These are phyloP conservation scores for Abortiporus biennis DNA, from an alignment of 1,284 basidiomycete species.

Conservation along the genomic window DNA sequence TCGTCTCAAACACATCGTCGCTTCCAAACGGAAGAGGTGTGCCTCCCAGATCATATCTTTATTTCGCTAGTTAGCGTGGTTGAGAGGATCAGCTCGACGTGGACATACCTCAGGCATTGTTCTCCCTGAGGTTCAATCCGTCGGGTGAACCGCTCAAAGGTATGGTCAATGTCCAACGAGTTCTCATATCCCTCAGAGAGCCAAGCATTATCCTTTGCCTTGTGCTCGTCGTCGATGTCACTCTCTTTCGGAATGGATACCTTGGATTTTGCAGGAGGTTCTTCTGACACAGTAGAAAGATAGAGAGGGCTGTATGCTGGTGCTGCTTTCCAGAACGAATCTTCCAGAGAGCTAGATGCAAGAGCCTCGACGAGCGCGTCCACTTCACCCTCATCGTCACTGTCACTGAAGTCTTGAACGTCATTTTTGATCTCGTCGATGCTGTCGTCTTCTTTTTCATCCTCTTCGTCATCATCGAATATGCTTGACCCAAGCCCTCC, in stretches of 20 bases:
- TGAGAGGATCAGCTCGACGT: not conserved
- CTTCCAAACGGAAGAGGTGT: conserved; percentile 69
- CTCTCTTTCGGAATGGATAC: conserved; percentile 31
- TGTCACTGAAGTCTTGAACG: conserved; percentile 24
- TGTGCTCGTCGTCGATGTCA: conserved; percentile 32
- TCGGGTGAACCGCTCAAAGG: conserved; percentile 75
- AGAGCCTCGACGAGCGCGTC: conserved; percentile 50
- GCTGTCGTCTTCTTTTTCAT: conserved; percentile 11
- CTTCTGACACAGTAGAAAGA: conserved; percentile 64
- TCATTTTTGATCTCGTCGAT: conserved; percentile 13
- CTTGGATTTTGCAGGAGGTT: conserved; percentile 46
- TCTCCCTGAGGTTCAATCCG: conserved; percentile 60
- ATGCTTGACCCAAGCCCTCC: conserved; percentile 9
- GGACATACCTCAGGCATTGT: conserved; percentile 69
- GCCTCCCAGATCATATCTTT: conserved; percentile 73
- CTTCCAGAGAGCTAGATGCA: conserved; percentile 45
- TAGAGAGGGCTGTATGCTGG: conserved; percentile 66
- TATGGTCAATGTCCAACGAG: conserved; percentile 66
- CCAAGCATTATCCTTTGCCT: conserved; percentile 47
- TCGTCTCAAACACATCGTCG: conserved; percentile 56
- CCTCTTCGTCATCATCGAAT: conserved; percentile 11
- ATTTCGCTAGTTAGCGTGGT: no score
- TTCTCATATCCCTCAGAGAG: conserved; percentile 71
- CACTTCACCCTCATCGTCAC: conserved; percentile 25
- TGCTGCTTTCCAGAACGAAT: conserved; percentile 56